phyloP scores from a whole-genome alignment of 1,284 basidiomycete genomes.

The Boletus semigastroideus region DNA sequence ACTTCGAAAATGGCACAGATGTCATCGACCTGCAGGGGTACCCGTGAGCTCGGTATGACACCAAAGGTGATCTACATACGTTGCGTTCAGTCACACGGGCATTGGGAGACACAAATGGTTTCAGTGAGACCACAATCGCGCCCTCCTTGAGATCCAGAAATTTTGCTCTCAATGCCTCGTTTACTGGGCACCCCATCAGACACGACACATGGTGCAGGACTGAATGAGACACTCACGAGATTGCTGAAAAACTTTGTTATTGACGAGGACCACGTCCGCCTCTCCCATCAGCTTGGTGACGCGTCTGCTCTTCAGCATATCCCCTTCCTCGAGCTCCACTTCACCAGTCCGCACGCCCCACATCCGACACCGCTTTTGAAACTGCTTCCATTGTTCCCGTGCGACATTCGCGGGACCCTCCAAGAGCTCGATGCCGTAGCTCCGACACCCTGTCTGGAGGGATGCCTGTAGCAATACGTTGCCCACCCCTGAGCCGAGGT shows the following conservation, averaged over 20 bases:
- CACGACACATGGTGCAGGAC: neutral
- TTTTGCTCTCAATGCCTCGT: conserved; percentile 69
- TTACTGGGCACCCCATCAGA: conserved; percentile 48
- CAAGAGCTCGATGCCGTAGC: conserved; percentile 71
- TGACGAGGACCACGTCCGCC: conserved; percentile 75
- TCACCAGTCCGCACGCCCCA: conserved; percentile 70
- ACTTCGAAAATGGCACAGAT: conserved; percentile 76
- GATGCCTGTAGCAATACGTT: conserved; percentile 77
- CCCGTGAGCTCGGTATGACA: conserved; percentile 4
- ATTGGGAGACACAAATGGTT: conserved; percentile 66
- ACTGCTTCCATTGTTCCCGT: conserved; percentile 58
- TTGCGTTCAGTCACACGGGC: conserved; percentile 73
- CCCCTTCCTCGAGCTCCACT: conserved; percentile 69
- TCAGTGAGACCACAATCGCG: conserved; percentile 72
- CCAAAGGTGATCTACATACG: conserved; percentile 40
- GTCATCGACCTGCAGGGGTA: conserved; percentile 56
- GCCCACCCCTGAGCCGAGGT: conserved; percentile 78
- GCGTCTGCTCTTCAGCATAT: conserved; percentile 65
- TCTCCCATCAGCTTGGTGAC: conserved; percentile 60
- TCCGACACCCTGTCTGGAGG: conserved; percentile 69
- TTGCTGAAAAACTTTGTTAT: conserved; percentile 77
- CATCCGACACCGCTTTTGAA: conserved; percentile 66
- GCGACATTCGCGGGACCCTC: conserved; percentile 65
- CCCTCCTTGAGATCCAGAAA: conserved; percentile 81
- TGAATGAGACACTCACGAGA: conserved; percentile 47